Percentiles rank a stretch among this genome's conserved stretches.
Conservation (phyloP, 164 flowering plant genomes). For the Tetrastigma voinierianum region DNA sequence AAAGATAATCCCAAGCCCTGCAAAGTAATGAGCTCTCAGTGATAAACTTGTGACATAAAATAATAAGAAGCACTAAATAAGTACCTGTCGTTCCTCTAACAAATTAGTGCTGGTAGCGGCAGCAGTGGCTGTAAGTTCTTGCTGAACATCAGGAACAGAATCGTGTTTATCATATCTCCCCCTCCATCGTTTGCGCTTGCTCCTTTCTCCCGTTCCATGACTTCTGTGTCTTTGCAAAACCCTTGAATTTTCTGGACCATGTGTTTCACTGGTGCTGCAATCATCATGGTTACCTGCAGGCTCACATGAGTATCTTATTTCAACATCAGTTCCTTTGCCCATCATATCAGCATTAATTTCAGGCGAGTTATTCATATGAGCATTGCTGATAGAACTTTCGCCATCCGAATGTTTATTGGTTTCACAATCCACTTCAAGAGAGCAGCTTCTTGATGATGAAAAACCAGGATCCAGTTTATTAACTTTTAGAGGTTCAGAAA, state of each 20-base stretch:
- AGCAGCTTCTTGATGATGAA: conserved; percentile 40
- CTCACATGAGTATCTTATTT: conserved; percentile 53
- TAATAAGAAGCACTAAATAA: not conserved
- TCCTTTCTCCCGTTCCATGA: conserved; percentile 55
- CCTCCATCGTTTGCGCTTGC: conserved; percentile 88
- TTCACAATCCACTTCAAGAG: conserved; percentile 35
- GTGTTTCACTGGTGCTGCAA: conserved; percentile 82
- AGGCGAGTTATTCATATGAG: conserved; percentile 28
- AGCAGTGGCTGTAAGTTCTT: conserved; percentile 21
- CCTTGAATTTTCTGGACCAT: conserved; percentile 32
- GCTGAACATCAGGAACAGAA: conserved; percentile 28
- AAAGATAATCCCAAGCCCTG: conserved; percentile 35
- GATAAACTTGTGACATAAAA: conserved; percentile 1
- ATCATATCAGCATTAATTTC: conserved; percentile 38
- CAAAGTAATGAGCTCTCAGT: conserved; percentile 6
- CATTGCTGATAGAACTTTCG: conserved; percentile 38
- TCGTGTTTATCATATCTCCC: conserved; percentile 61
- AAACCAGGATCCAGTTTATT: conserved; percentile 32
- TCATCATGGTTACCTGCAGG: conserved; percentile 45
- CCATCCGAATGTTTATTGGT: conserved; percentile 48
- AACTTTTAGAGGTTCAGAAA: conserved; percentile 21
- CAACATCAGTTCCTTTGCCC: conserved; percentile 45
- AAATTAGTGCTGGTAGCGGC: conserved; percentile 5
- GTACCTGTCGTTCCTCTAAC: conserved; percentile 37
- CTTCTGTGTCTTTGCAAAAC: conserved; percentile 47